phyloP scores from a whole-genome alignment of 1,284 basidiomycete species.

The Cerioporus squamosus region DNA sequence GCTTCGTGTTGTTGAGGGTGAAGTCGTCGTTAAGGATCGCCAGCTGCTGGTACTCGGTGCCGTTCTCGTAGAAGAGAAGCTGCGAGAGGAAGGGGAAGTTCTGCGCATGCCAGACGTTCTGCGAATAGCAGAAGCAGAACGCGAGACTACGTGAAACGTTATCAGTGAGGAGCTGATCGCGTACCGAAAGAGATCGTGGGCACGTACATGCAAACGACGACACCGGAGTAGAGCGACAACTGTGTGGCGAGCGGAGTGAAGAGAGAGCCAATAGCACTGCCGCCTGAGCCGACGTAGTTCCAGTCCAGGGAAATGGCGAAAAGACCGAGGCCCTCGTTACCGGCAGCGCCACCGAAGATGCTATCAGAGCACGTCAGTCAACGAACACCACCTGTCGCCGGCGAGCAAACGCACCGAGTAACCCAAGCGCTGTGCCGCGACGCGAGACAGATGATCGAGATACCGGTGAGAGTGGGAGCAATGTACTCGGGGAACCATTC shows the following conservation, averaged over 20 bases:
- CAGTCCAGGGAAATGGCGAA: slow-evolving; percentile 59
- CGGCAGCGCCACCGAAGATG: slow-evolving; percentile 55
- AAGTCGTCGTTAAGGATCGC: slow-evolving; percentile 41
- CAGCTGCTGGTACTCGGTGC: slow-evolving; percentile 43
- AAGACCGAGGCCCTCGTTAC: slow-evolving; percentile 50
- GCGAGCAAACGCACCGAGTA: slow-evolving; percentile 38
- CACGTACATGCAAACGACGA: slow-evolving; percentile 29
- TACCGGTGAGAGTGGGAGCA: slow-evolving; percentile 49
- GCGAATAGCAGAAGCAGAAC: slow-evolving; percentile 27
- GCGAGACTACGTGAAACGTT: not conserved
- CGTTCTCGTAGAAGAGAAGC: slow-evolving; percentile 44
- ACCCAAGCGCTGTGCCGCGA: slow-evolving; percentile 56
- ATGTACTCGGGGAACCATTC: slow-evolving; percentile 44
- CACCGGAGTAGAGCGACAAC: slow-evolving; percentile 36
- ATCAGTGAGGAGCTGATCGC: not conserved
- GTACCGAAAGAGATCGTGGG: not conserved
- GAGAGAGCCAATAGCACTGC: slow-evolving; percentile 28
- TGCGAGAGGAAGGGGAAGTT: slow-evolving; percentile 50
- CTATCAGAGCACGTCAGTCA: not conserved
- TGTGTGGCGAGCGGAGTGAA: slow-evolving; percentile 47
- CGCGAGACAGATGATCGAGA: slow-evolving; percentile 63
- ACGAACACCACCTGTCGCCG: not conserved
- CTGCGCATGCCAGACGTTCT: slow-evolving; percentile 40
- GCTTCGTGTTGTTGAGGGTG: slow-evolving; percentile 30
- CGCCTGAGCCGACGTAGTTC: slow-evolving; percentile 55